Evolutionary conservation across 805 yeast genomes (phyloP), one percentile per base, ranked within the genome.

Genomic region (Suhomyces vadensis): DNA sequence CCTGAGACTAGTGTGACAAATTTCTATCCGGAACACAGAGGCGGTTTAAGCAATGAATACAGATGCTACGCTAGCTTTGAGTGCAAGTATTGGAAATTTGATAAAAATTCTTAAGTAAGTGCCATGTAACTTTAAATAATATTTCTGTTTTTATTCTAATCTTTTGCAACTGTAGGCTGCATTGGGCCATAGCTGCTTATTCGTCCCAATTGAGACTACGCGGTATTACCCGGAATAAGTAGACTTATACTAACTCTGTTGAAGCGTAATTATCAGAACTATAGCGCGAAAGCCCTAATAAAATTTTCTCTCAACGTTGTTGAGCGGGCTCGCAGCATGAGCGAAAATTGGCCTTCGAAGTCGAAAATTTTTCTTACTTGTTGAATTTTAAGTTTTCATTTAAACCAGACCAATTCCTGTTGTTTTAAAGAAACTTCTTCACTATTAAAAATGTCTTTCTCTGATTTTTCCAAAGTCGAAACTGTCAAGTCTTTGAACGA

Each of bases 41-140:
- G 87, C 55, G 95, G 96, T 0, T 72, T 90, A 48, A 83, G 91
- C 57, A 90, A 90, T 59, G 97, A 90, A 63, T 90, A 87, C 64
- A 71, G 87, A 55, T 89, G 96, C 55, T 90, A 87, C 58, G 88
- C 96, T 1, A 75, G 81, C 27, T 87, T 78, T 54, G 94, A 85
- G 59, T 79, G 94, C 47, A 55, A 63, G 2, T 61, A 73, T 43
- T 88, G 96, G 96, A 75, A 69, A 47, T 84, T 76, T 26, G 41
- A 35, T n/a, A 11, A 19, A 2, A 19, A 19, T n/a, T 21, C 29
- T 19, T 3, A 14, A 13, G 23, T 25, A 14, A 20, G 14, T 11
- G 2, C 17, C 14, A 16, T 29, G 9, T 14, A 29, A 29, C 16
- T 29, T 17, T 29, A 29, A n/a, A 16, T 29, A 29, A 3, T 29